Conservation (phyloP, 345 rosid species). For the Brassica rapa region DNA sequence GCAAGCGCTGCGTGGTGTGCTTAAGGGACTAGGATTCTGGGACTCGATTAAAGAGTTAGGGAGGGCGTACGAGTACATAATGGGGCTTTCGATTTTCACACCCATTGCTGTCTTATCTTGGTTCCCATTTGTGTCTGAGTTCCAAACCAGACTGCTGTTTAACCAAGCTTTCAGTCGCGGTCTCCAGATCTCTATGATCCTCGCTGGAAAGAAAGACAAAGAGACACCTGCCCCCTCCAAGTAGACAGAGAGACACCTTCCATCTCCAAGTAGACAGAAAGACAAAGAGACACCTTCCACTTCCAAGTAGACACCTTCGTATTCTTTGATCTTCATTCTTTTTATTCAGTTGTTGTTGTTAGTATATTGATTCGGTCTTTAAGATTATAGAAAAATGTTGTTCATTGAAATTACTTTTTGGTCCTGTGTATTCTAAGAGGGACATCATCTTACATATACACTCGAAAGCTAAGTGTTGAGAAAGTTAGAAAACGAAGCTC, state of each 20-base stretch:
- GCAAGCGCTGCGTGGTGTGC: constrained; percentile 61
- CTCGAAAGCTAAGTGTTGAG: no score
- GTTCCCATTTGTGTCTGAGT: constrained; percentile 87
- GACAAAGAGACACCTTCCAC: constrained; percentile 42
- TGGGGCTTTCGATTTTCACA: constrained; percentile 72
- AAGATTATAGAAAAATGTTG: background rate
- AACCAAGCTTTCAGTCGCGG: constrained; percentile 97
- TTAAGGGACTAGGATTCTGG: constrained; percentile 65
- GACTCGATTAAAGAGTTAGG: constrained; percentile 84
- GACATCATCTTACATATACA: no score
- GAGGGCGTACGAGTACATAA: constrained; percentile 80
- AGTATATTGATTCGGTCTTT: background rate
- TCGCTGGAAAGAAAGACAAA: constrained; percentile 60
- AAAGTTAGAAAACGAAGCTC: no score
- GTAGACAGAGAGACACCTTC: constrained; percentile 17
- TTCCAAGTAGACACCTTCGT: background rate
- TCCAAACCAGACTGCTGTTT: constrained; percentile 89
- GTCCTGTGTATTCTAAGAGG: no score
- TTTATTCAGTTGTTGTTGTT: background rate
- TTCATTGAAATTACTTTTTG: no score
- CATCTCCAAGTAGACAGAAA: constrained; percentile 29
- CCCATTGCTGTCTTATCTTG: constrained; percentile 77
- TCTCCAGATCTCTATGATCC: constrained; percentile 90
- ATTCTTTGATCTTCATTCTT: background rate
- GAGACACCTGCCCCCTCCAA: constrained; percentile 13